Base-by-base conservation (phyloP, 2,329 filamentous ascomycete species). In the Aspergillus pseudoviridinutans region DNA sequence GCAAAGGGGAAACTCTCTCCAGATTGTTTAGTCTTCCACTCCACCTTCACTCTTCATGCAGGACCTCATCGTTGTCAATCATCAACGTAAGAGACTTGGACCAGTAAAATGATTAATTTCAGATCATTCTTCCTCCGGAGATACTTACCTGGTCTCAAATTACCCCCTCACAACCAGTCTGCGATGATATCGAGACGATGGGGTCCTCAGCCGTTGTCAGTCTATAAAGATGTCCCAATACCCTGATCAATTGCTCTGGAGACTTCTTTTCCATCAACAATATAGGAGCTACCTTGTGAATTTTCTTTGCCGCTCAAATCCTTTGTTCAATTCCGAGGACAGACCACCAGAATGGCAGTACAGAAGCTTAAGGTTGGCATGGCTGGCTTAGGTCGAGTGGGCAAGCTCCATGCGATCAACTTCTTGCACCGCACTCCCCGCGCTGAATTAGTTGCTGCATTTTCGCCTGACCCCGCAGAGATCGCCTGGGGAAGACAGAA, bases 371-470 rank as follows among this genome's bases (percentile, higher is more conserved):
- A 78, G 57, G 67, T 82, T 58, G 80, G 74, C 52, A 77, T 78
- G 49, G 78, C 76, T 46, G 79, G 80, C 50, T 76, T 82, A 35
- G 79, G 80, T 55, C 78, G 79, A 56, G 82, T 82, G 77, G 80
- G 75, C 56, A 76, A 78, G 57, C 76, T 78, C 20, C 80, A 82
- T 66, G 80, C 79, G n/a, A 64, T 77, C 14, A 81, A 81, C 64
- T 78, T 81, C 60, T 68, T 81, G 32, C 68, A 79, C 61, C 72
- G 74, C 50, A 78, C 76, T 17, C 79, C 79, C 17, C 77, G 78
- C 51, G 79, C 80, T 22, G 69, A 81, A 50, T 69, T 83, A 27
- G 76, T 82, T 25, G 80, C 80, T 29, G 80, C 74, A 14, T 79
- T 75, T 58, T 78, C 78, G 1, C 78, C 79, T 1, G 79, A 80